phyloP scores from a whole-genome alignment of 352 stramenopile species.

The Pythium guiyangense region DNA sequence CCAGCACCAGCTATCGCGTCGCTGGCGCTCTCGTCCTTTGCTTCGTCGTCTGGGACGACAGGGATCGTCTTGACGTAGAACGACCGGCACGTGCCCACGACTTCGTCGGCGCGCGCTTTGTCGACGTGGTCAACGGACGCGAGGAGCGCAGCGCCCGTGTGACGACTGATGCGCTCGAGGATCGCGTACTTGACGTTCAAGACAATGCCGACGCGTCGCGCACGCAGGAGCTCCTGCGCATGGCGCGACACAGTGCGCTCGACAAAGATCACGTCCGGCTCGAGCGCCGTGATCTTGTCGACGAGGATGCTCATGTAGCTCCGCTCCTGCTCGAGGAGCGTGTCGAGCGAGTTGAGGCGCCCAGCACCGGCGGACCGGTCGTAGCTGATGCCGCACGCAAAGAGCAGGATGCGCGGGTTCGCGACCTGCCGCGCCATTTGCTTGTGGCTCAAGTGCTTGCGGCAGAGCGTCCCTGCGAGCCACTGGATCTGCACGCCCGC shows the following conservation, averaged over 20 bases:
- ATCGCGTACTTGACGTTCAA: constrained; percentile 93
- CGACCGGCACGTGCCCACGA: constrained; percentile 60
- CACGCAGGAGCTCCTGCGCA: constrained; percentile 91
- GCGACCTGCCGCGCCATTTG: constrained; percentile 90
- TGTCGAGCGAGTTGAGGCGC: constrained; percentile 93
- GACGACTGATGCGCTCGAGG: constrained; percentile 89
- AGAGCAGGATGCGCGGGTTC: constrained; percentile 97
- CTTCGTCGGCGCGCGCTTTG: constrained; percentile 35
- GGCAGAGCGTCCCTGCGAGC: constrained; percentile 93
- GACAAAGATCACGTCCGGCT: constrained; percentile 95
- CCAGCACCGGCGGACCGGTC: constrained; percentile 82
- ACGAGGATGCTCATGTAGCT: constrained; percentile 97
- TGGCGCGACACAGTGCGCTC: constrained; percentile 85
- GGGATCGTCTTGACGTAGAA: constrained; percentile 67
- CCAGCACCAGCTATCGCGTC: constrained; percentile 11
- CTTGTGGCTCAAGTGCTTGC: constrained; percentile 97
- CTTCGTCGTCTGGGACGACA: constrained; percentile 30
- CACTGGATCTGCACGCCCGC: constrained; percentile 86
- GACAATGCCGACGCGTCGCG: constrained; percentile 90
- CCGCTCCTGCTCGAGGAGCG: constrained; percentile 95
- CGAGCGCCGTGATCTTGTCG: constrained; percentile 93
- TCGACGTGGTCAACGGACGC: constrained; percentile 92
- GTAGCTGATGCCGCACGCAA: constrained; percentile 96
- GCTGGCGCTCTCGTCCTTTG: constrained; percentile 14
- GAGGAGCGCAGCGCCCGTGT: constrained; percentile 92